Evolutionary conservation across 176 grass and related monocot species (phyloP).

Genomic region (Lolium perenne): DNA sequence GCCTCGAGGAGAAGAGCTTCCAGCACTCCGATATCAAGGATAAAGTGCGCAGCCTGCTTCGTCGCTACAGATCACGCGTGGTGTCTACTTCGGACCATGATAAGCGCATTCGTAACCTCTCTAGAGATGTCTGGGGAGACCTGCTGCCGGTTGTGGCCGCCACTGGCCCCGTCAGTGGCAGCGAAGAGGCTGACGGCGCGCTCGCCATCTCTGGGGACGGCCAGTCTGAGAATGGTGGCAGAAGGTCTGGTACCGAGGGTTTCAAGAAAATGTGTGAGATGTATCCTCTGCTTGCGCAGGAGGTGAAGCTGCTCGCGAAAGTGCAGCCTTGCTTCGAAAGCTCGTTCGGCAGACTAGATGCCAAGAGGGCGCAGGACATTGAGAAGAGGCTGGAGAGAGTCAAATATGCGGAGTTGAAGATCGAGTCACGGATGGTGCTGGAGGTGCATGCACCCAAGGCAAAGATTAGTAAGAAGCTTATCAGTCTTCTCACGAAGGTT

Average conservation of each 20-base stretch:
- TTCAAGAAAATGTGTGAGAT: neutral
- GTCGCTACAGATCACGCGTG: neutral
- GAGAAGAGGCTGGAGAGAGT: neutral
- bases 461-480: slow-evolving; percentile 3
- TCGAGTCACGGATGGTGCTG: neutral
- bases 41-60: neutral
- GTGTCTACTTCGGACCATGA: neutral
- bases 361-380: neutral
- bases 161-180: neutral
- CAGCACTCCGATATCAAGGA: neutral
- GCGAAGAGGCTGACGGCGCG: neutral
- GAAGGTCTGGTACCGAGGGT: neutral
- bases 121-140: neutral
- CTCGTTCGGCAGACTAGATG: neutral
- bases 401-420: neutral
- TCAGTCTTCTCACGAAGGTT: neutral
- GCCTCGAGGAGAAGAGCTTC: neutral
- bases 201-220: neutral
- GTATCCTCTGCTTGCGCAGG: neutral
- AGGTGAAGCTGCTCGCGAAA: neutral
- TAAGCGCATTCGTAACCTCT: neutral
- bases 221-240: neutral
- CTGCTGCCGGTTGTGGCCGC: neutral
- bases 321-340: neutral
- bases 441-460: neutral